Base-by-base conservation (phyloP, 2,329 filamentous ascomycete genomes). In the Scortechinia acanthostroma region DNA sequence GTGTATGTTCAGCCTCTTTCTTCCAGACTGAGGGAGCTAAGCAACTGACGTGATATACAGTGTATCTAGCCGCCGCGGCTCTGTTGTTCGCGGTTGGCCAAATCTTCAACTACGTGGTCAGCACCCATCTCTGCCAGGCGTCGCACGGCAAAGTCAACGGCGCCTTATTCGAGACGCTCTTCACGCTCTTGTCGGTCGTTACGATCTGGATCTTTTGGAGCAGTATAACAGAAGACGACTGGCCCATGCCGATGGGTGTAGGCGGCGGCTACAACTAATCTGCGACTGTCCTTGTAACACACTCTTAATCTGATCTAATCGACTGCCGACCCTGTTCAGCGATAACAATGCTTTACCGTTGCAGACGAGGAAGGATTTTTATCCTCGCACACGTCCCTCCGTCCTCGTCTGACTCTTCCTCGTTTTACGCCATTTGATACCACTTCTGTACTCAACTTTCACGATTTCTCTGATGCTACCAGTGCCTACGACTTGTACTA, bases 191-290 rank as follows among this genome's bases (percentile, higher is more conserved):
- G 13, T 76, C 91, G 0, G 89, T 98, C 3, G 74, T 88, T 16
- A 80, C 80, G 66, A 69, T 96, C 51, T 98, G 93, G 91, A 65
- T 88, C 47, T 98, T 98, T 73, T 98, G 93, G 93, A 95, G 90
- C 42, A 96, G 90, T 68, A 98, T 98, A 56, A 98, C 93, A 15
- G 93, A 98, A 66, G 93, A 98, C 58, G 91, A 96, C 69, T 98
- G 93, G 93, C 89, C 91, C 16, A 75, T 76, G 64, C 68, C 72
- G 23, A n/a, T 30, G 25, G n/a, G 10, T 30, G 10, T n/a, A 30
- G 25, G 25, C 25, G n/a, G 10, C 25, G 25, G 25, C 25, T 30
- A 30, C 35, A 40, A 40, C 17, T 40, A 19, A 40, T 40, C 25
- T n/a, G n/a, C n/a, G n/a, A n/a, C n/a, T n/a, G n/a, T n/a, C n/a